Base-by-base conservation (phyloP, 1,284 basidiomycete genomes). In the Ceratobasidium sp. region DNA sequence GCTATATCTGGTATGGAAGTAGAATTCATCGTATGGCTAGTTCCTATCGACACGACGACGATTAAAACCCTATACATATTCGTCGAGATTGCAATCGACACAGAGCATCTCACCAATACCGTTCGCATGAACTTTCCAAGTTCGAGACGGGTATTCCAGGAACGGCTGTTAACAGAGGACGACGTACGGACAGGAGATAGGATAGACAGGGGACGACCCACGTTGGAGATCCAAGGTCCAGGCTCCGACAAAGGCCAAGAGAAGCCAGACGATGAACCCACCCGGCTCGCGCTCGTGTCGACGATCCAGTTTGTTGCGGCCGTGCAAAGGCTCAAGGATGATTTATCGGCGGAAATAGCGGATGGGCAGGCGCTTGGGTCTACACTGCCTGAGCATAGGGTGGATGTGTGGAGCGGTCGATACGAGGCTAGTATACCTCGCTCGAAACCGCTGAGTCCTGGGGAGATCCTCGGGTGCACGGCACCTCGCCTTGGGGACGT, bases 41-140 rank as follows among this genome's bases (percentile, higher is more conserved):
- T 99, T 0, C 98, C 98, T 0, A 95, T 98, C 80, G 93, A 96
- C 79, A 92, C 93, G 77, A 99, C 96, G 0, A 89, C 88, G 3
- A 94, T 99, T 81, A 97, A 96, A 81, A 98, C 97, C 0, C 89
- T 99, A 9, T 99, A 99, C 80, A 87, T 99, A 74, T 99, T 99
- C 81, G 98, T 99, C 43, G 98, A 99, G 83, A 99, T 99, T 78
- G 87, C 89, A 6, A 95, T 99, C 79, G 97, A 99, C 81, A 89
- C 92, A 0, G 80, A 84, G 1, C 96, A 98, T 82, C 87, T 99
- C 24, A 85, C 86, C 0, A 87, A 94, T 76, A 94, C 95, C 0
- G 87, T 99, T 73, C 89, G 96, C 5, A 85, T 92, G 76, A 99
- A 99, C 82, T 95, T 99, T 78, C 95, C 98, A 1, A 87, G 88